Evolutionary conservation across 148 eudicot genomes (phyloP).

Genomic region (Selenicereus undatus): DNA sequence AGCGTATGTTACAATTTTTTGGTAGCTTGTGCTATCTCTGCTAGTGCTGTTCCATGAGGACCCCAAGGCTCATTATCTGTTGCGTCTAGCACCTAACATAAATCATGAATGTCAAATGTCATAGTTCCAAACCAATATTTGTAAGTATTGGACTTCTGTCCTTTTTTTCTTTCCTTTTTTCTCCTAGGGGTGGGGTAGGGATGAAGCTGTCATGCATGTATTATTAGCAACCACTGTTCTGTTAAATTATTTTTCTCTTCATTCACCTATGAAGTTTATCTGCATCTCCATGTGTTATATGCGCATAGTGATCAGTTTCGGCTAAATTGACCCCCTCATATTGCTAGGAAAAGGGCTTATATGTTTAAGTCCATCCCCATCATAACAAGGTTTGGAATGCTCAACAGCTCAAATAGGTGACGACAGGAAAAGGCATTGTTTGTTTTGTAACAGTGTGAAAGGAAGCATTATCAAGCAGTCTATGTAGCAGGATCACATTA

Average conservation of each 20-base stretch:
- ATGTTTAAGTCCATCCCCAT: not conserved
- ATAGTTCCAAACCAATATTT: not conserved
- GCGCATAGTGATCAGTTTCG: not conserved
- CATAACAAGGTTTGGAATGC: not conserved
- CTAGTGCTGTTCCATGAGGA: constrained; percentile 93
- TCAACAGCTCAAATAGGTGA: not conserved
- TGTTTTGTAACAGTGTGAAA: not conserved
- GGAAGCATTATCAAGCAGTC: too few species aligned
- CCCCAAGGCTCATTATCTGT: constrained; percentile 97
- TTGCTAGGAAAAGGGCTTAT: not conserved
- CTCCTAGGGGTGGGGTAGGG: not conserved
- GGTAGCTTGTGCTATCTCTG: constrained; percentile 89
- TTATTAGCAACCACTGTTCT: not conserved
- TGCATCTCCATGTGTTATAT: not conserved
- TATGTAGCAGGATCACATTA: too few species aligned
- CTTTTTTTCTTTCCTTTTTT: not conserved
- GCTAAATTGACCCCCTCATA: not conserved
- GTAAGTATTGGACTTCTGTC: too few species aligned
- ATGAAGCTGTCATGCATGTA: not conserved
- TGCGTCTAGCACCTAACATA: constrained; percentile 80
- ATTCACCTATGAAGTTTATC: not conserved
- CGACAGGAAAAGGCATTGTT: not conserved
- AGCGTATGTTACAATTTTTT: constrained; percentile 62
- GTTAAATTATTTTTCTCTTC: not conserved
- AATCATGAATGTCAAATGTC: constrained; percentile 11